Conservation (phyloP, 805 yeast species). For the Ascoidea rubescens region DNA sequence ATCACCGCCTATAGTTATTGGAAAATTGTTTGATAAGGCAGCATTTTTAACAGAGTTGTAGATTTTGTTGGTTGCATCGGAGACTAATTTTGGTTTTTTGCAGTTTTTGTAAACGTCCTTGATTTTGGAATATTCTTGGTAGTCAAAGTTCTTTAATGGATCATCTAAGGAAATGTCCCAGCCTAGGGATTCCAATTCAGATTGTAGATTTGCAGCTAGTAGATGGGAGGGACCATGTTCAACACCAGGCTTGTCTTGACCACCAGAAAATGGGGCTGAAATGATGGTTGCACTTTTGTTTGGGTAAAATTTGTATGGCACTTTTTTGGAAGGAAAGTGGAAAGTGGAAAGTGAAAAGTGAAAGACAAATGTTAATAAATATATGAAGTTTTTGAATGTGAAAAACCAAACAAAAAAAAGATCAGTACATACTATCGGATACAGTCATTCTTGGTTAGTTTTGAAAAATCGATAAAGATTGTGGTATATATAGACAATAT, state of each 20-base stretch:
- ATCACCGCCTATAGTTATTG: slow-evolving; percentile 90
- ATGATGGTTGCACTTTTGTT: slow-evolving; percentile 51
- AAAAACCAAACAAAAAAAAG: background rate
- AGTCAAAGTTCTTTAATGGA: slow-evolving; percentile 35
- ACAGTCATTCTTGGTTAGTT: background rate
- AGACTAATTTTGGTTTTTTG: slow-evolving; percentile 68
- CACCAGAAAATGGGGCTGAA: slow-evolving; percentile 90
- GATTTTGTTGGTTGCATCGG: slow-evolving; percentile 52
- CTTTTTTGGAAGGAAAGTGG: slow-evolving; percentile 3
- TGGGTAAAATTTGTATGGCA: slow-evolving; percentile 39
- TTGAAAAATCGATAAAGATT: background rate
- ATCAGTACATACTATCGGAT: background rate
- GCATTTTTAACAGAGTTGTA: slow-evolving; percentile 44
- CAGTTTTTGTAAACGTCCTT: slow-evolving; percentile 39
- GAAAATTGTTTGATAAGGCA: slow-evolving; percentile 37
- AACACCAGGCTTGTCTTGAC: slow-evolving; percentile 89
- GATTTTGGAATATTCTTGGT: slow-evolving; percentile 26
- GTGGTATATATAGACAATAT: background rate
- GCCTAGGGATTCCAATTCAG: slow-evolving; percentile 51
- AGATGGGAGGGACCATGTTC: slow-evolving; percentile 86
- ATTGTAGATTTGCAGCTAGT: slow-evolving; percentile 53
- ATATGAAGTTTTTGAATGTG: background rate
- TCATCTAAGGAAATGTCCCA: slow-evolving; percentile 47
- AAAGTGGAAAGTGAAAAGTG: no score
- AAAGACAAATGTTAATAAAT: background rate